Conservation (phyloP, 2,329 filamentous ascomycete species). For the Lasiodiplodia sp. region DNA sequence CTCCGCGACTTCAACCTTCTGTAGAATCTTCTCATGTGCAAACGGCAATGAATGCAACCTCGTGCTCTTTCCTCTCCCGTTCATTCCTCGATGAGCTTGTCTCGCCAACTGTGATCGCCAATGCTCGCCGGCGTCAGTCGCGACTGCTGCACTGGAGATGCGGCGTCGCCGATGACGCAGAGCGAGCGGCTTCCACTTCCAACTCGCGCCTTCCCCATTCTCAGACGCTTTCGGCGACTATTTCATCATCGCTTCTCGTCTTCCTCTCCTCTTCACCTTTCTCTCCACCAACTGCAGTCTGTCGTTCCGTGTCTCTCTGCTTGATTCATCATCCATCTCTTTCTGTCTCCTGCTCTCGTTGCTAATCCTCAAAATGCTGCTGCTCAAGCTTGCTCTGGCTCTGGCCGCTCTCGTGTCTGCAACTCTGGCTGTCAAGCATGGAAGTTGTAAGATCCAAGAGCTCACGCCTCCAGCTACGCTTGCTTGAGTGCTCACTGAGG, state of each 20-base stretch:
- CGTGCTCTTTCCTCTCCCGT: neutral
- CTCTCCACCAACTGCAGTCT: slow-evolving; percentile 27
- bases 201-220: slow-evolving; percentile 10
- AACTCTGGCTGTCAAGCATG: slow-evolving; percentile 11
- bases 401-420: slow-evolving; percentile 26
- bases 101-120: neutral
- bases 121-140: neutral
- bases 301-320: slow-evolving; percentile 22
- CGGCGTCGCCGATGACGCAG: neutral
- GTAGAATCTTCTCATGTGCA: neutral
- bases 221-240: neutral
- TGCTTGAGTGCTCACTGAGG: slow-evolving; percentile 5
- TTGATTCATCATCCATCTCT: neutral
- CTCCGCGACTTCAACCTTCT: neutral
- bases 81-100: neutral
- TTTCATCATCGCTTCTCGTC: slow-evolving; percentile 11
- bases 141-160: neutral
- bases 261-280: slow-evolving; percentile 19
- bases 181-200: neutral
- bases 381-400: slow-evolving; percentile 22
- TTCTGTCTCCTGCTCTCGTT: slow-evolving; percentile 1
- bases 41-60: neutral
- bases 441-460: slow-evolving; percentile 6
- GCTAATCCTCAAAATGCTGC: slow-evolving; percentile 26
- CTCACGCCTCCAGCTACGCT: neutral